Base-by-base conservation (phyloP, 2,329 filamentous ascomycete genomes). In the Trichothecium roseum region DNA sequence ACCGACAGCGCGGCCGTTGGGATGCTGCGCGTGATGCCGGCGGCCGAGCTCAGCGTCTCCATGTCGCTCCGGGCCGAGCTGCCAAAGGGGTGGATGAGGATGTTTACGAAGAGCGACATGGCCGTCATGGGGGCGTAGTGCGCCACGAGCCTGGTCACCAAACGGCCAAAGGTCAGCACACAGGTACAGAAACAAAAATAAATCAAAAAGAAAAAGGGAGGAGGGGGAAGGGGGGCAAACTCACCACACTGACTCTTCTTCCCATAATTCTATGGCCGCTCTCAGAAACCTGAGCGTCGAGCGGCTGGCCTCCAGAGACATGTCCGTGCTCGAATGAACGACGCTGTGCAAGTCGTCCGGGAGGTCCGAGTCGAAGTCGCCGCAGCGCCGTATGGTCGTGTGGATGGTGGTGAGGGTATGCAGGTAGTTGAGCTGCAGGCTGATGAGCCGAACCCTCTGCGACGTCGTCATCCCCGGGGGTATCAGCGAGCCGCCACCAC, bases 381-480 rank as follows among this genome's bases (percentile, higher is more conserved):
- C 32, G 27, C 32, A 74, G 3, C 70, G 53, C 5, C 67, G 63
- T 18, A 67, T 72, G 0, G 72, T 68, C 4, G 64, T 58, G 40
- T 76, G 72, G 15, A 77, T 74, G 7, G 63, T 62, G 1, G 65
- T 64, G 49, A 74, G 59, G 29, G 72, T 59, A 36, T 73, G 60
- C 39, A 74, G 65, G 34, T 77, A 77, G 34, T 75, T 69, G 3
- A 76, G 49, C 13, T 69, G 62, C 2, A 72, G 45, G 32, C 66
- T 55, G 10, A 72, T 60, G 3, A 55, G 51, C 5, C 66, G 57
- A 57, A 72, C 68, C 34, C 52, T 63, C 13, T 57, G 49, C n/a
- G 57, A 53, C 5, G 42, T 49, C 42, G 3, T 49, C 38, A 2
- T 36, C 45, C 8, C 48, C 16, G 5, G 15, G 38, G 27, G 18